These are phyloP conservation scores for Larix sibirica DNA, from an alignment of 83 land plant genomes.

Conservation along the genomic window DNA sequence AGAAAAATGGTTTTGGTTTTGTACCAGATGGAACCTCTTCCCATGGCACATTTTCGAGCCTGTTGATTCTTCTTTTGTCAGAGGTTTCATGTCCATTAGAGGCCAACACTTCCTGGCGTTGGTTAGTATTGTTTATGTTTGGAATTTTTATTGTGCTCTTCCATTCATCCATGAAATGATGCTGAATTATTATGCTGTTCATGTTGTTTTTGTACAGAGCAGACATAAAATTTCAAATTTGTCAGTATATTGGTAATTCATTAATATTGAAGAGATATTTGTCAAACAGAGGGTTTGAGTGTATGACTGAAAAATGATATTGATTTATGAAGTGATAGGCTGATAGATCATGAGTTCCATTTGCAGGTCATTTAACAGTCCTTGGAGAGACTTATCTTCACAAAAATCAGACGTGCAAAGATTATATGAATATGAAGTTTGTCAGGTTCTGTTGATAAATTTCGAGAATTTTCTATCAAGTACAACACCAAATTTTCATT, in stretches of 20 bases:
- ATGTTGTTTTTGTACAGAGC: background rate
- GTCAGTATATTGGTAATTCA: background rate
- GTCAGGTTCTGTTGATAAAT: constrained; percentile 6
- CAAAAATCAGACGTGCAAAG: background rate
- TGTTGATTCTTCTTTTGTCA: constrained; percentile 22
- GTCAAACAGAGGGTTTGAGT: background rate
- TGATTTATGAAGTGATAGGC: background rate
- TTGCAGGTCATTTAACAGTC: constrained; percentile 15
- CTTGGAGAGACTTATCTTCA: constrained; percentile 3
- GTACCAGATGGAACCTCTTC: constrained; percentile 1
- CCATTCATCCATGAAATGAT: background rate
- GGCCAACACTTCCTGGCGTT: constrained; percentile 60
- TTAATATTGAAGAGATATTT: background rate
- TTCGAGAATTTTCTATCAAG: background rate
- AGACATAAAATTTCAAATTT: background rate
- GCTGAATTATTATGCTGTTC: background rate
- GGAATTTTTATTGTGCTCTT: background rate
- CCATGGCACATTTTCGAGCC: background rate
- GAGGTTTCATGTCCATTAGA: constrained; percentile 55
- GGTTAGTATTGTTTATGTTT: constrained; percentile 29
- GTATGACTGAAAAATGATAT: background rate
- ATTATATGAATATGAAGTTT: constrained; percentile 3
- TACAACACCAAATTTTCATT: background rate
- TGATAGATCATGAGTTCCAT: background rate
- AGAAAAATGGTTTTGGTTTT: background rate